A percentile compares a stretch with the other conserved stretches of the same genome.
Evolutionary conservation across 2,329 filamentous ascomycete species (phyloP).

Genomic region (Penicillium sp.): DNA sequence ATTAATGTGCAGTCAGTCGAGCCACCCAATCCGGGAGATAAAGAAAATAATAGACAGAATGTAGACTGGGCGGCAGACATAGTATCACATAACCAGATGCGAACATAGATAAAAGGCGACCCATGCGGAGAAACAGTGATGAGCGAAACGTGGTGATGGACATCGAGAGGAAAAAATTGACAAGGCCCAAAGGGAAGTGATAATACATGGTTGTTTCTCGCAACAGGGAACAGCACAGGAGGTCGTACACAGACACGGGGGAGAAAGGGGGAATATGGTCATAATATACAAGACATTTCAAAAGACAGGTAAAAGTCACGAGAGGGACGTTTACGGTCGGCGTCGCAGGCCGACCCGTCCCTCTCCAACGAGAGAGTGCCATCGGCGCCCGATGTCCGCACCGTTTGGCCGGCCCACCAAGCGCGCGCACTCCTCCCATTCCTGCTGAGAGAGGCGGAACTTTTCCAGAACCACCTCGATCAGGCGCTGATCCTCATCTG

Average conservation of each 20-base stretch:
- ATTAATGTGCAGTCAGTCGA: slow-evolving; percentile 13
- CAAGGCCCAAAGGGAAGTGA: slow-evolving; percentile 11
- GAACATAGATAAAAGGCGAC: slow-evolving; percentile 12
- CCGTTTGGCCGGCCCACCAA: slow-evolving; percentile 45
- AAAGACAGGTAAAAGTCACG: slow-evolving; percentile 7
- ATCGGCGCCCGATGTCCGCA: slow-evolving; percentile 47
- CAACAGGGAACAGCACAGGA: slow-evolving; percentile 5
- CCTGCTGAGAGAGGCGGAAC: slow-evolving; percentile 46
- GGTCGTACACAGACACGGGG: neutral
- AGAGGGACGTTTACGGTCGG: slow-evolving; percentile 26
- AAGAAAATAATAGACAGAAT: slow-evolving; percentile 3
- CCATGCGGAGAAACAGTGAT: slow-evolving; percentile 4
- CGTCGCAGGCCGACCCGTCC: slow-evolving; percentile 49
- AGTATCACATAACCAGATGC: slow-evolving; percentile 26
- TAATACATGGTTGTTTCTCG: slow-evolving; percentile 29
- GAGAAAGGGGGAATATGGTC: slow-evolving; percentile 9
- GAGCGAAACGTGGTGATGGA: slow-evolving; percentile 3
- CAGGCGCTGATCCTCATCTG: slow-evolving; percentile 48
- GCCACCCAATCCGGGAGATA: neutral
- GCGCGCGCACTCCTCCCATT: slow-evolving; percentile 52
- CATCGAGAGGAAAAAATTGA: neutral
- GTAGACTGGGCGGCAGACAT: neutral
- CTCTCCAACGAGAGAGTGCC: slow-evolving; percentile 48
- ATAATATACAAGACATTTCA: slow-evolving; percentile 18
- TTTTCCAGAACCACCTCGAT: slow-evolving; percentile 51